Conservation (phyloP, 371 early-diverging fungal species). For the Amoeboaphelidium protococcarum region DNA sequence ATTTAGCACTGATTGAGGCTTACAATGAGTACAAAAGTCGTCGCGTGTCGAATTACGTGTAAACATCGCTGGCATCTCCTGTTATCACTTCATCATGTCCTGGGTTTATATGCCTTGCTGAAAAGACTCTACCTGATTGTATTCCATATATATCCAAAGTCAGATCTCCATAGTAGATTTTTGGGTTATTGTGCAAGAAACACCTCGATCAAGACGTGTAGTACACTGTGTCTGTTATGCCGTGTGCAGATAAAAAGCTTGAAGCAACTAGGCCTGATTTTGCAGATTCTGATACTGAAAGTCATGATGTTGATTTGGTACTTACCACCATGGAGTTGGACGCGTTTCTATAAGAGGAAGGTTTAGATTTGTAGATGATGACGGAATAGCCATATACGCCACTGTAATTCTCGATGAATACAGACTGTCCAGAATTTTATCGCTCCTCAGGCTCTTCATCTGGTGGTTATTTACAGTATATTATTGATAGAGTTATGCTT, state of each 20-base stretch:
- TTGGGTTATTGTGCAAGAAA: conserved; percentile 69
- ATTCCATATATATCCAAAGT: conserved; percentile 53
- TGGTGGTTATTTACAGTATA: conserved; percentile 67
- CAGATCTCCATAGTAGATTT: conserved; percentile 83
- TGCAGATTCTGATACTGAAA: conserved; percentile 36
- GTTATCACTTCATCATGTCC: conserved; percentile 63
- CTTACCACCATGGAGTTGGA: conserved; percentile 66
- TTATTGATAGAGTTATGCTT: conserved; percentile 48
- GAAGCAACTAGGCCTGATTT: conserved; percentile 83
- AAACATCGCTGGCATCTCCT: conserved; percentile 16
- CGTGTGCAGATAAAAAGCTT: conserved; percentile 92
- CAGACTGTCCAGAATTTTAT: conserved; percentile 15
- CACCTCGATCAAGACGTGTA: conserved; percentile 30
- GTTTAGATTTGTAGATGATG: conserved; percentile 1
- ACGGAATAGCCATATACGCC: neutral
- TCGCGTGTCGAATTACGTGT: conserved; percentile 12
- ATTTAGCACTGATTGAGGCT: conserved; percentile 52
- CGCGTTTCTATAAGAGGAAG: conserved; percentile 19
- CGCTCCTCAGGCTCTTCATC: conserved; percentile 52
- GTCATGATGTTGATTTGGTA: conserved; percentile 82
- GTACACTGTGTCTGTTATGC: conserved; percentile 82
- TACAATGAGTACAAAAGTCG: conserved; percentile 44
- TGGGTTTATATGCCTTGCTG: conserved; percentile 95
- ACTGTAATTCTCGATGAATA: neutral
- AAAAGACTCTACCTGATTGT: conserved; percentile 72